Percentiles rank a stretch among this genome's conserved stretches.
These are phyloP conservation scores for Pneumocystis sp. DNA, from an alignment of 1,139 yeast genomes.

Conservation along the genomic window DNA sequence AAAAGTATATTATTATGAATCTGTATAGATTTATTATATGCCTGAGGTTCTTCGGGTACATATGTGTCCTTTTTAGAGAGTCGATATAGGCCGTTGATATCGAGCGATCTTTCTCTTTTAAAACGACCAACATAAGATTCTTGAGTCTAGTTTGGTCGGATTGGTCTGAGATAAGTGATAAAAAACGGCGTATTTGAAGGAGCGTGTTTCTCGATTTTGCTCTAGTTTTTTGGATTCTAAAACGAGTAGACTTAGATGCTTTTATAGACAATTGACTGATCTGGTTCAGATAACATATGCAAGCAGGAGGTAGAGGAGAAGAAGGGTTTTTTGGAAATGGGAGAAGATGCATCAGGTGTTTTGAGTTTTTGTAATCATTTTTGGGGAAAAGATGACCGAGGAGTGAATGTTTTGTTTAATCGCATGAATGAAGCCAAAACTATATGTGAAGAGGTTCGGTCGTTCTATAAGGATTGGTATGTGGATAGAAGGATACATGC, in stretches of 20 bases:
- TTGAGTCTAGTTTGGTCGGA: neutral
- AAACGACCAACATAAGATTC: no score
- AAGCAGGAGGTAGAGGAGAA: neutral
- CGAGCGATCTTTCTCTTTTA: neutral
- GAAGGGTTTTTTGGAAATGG: neutral
- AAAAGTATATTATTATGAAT: no score
- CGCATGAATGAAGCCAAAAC: conserved; percentile 42
- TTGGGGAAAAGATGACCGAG: conserved; percentile 14
- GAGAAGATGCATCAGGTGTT: neutral
- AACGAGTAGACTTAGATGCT: neutral
- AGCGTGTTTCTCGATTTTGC: neutral
- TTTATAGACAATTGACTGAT: neutral
- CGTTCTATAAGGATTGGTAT: conserved; percentile 31
- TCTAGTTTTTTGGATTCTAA: neutral
- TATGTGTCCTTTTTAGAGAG: no score
- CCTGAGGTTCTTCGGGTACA: no score
- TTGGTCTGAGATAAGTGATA: neutral
- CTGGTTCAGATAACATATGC: neutral
- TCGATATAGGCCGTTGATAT: no score
- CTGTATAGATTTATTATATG: no score
- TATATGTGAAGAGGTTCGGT: conserved; percentile 32
- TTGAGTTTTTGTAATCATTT: neutral
- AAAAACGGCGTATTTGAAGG: conserved; percentile 3
- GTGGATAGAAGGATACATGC: neutral
- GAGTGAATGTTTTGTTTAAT: conserved; percentile 31